A percentile compares a stretch with the other conserved stretches of the same genome.
phyloP scores from a whole-genome alignment of 495 filamentous ascomycete species.

The Trichoderma gamsii region DNA sequence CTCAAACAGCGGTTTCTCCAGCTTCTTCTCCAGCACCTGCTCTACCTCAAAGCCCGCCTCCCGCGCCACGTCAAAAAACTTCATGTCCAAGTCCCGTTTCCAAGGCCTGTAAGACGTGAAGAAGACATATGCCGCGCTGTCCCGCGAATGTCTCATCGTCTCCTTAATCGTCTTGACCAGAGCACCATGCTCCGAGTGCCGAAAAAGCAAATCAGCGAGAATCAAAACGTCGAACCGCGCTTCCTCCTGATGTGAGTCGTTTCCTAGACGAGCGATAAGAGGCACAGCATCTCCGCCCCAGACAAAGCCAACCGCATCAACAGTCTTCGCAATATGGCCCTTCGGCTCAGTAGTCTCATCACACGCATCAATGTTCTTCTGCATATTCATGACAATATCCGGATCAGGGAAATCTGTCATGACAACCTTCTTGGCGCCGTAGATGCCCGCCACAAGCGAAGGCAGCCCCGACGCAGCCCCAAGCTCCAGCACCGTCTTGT shows the following conservation, averaged over 20 bases:
- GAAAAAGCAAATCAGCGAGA: constrained; percentile 83
- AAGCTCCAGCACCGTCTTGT: constrained; percentile 73
- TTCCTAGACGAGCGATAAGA: constrained; percentile 45
- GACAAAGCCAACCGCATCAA: constrained; percentile 60
- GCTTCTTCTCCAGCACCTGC: constrained; percentile 71
- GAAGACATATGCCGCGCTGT: constrained; percentile 70
- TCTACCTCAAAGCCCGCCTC: constrained; percentile 63
- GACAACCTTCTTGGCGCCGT: constrained; percentile 63
- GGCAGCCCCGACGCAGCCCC: constrained; percentile 86
- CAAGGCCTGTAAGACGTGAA: constrained; percentile 92
- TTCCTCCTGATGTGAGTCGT: neutral
- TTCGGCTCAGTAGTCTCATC: constrained; percentile 16
- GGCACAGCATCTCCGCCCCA: constrained; percentile 61
- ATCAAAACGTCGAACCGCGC: constrained; percentile 70
- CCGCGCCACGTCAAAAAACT: constrained; percentile 72
- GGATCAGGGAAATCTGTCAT: constrained; percentile 86
- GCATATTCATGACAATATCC: constrained; percentile 70
- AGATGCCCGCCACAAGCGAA: constrained; percentile 65
- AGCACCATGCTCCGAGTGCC: constrained; percentile 74
- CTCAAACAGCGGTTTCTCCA: constrained; percentile 83
- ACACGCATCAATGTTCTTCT: constrained; percentile 58
- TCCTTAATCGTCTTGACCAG: constrained; percentile 62
- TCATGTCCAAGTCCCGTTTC: constrained; percentile 74
- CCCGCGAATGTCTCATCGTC: constrained; percentile 50
- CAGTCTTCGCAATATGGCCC: constrained; percentile 25